Evolutionary conservation across 2,329 filamentous ascomycete species (phyloP).

Genomic region (Penicillium sp.): DNA sequence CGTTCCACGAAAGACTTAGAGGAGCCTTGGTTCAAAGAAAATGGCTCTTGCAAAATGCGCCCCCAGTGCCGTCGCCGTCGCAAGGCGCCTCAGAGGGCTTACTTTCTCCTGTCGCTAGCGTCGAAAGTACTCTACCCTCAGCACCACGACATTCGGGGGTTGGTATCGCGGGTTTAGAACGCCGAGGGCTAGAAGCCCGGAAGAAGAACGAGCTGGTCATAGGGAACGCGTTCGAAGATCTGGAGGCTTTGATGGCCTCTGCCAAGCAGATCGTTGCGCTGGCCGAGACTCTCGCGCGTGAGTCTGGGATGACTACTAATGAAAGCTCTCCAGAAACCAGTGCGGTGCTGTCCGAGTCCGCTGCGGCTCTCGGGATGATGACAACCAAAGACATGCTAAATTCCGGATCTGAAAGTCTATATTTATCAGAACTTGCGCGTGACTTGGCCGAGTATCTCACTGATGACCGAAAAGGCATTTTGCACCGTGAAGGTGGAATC

Average conservation of each 20-base stretch:
- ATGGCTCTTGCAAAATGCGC: conserved; percentile 88
- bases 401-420: conserved; percentile 76
- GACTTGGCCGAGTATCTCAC: conserved; percentile 87
- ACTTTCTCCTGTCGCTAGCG: conserved; percentile 21
- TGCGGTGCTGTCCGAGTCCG: conserved; percentile 74
- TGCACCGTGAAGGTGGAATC: conserved; percentile 79
- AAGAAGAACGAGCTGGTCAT: conserved; percentile 94
- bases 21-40: conserved; percentile 86
- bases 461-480: conserved; percentile 74
- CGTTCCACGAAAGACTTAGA: conserved; percentile 86
- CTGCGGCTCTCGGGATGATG: conserved; percentile 79
- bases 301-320: conserved; percentile 57
- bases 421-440: conserved; percentile 80
- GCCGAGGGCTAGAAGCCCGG: conserved; percentile 75
- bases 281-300: conserved; percentile 78
- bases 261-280: conserved; percentile 94
- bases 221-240: conserved; percentile 89
- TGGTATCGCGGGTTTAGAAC: conserved; percentile 89
- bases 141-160: conserved; percentile 57
- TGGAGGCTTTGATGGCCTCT: conserved; percentile 95
- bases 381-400: conserved; percentile 93
- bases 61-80: conserved; percentile 70
- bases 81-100: conserved; percentile 33
- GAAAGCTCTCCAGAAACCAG: conserved; percentile 67
- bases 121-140: conserved; percentile 24